phyloP scores from a whole-genome alignment of 2,329 filamentous ascomycete species.

The Arthrinium puccinioides region DNA sequence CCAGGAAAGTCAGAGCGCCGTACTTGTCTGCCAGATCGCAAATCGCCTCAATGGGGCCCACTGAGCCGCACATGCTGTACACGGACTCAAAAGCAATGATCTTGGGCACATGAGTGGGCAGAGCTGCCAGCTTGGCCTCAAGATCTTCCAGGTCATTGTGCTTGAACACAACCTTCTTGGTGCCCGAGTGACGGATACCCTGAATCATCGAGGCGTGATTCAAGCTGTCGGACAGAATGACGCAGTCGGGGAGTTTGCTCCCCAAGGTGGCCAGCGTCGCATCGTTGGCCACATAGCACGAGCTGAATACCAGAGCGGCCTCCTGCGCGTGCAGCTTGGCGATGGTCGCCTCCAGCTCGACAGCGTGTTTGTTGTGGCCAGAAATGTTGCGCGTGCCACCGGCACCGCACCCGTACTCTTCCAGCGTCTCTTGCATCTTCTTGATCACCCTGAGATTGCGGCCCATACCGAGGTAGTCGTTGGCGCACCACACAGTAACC shows the following conservation, averaged over 20 bases:
- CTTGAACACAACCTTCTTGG: conserved; percentile 97
- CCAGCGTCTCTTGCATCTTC: conserved; percentile 89
- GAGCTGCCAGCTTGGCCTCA: conserved; percentile 82
- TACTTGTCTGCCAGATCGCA: conserved; percentile 97
- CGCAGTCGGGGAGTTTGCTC: conserved; percentile 91
- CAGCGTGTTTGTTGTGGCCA: conserved; percentile 91
- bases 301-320: conserved; percentile 87
- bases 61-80: conserved; percentile 98
- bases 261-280: conserved; percentile 94
- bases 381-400: conserved; percentile 97
- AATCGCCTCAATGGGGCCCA: conserved; percentile 92
- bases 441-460: conserved; percentile 80
- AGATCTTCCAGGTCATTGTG: conserved; percentile 94
- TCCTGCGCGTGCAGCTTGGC: conserved; percentile 91
- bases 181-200: conserved; percentile 93
- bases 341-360: conserved; percentile 72
- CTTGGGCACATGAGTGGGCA: conserved; percentile 82
- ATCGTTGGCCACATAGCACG: conserved; percentile 97
- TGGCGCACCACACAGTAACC: conserved; percentile 98
- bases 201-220: conserved; percentile 99
- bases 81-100: conserved; percentile 99
- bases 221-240: conserved; percentile 93
- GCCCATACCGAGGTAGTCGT: conserved; percentile 98
- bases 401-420: conserved; percentile 90
- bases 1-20: conserved; percentile 92